Base-by-base conservation (phyloP, 371 early-diverging fungal genomes). In the Mortierella sp. region DNA sequence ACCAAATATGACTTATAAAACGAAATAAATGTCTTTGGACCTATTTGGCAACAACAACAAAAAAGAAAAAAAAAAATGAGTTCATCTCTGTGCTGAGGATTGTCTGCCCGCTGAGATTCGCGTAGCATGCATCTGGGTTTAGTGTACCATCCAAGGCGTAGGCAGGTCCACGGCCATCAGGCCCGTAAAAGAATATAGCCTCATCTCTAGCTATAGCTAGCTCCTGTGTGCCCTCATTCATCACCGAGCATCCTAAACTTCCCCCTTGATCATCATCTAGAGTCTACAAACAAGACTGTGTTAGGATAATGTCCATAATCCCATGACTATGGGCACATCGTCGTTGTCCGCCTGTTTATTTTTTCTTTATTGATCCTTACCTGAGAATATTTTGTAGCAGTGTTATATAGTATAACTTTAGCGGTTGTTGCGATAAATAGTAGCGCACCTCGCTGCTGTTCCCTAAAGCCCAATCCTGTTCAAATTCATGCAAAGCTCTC, bases 91-190 rank as follows among this genome's bases (percentile, higher is more conserved):
- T 28, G 28, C 2, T 53, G 8, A 21, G 8, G 19, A 53, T 1
- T 21, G 24, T 19, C 10, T 19, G 9, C 53, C 43, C 5, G 43
- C 43, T 41, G 43, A 10, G 43, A 13, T 10, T 41, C 13, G 13
- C 43, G 8, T n/a, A 33, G 16, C n/a, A 36, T 43, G 8, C 19
- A 41, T 41, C 10, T 50, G 6, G 10, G 10, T 21, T 50, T 50
- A 13, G 2, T 11, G 32, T 70, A 86, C 89, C 92, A 62, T 97
- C 97, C 65, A 95, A 96, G 4, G 94, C 95, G 84, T 95, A 96
- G 73, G 97, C 97, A 4, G 96, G 94, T 3, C 97, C 97, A 40
- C 97, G 90, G 10, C 98, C 98, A 10, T 97, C 96, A 0, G 93
- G 87, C 58, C 91, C 94, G 83, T 97, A 98, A 53, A 96, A 93